Base-by-base conservation (phyloP, 257 asterid species). In the Penstemon eatonii region DNA sequence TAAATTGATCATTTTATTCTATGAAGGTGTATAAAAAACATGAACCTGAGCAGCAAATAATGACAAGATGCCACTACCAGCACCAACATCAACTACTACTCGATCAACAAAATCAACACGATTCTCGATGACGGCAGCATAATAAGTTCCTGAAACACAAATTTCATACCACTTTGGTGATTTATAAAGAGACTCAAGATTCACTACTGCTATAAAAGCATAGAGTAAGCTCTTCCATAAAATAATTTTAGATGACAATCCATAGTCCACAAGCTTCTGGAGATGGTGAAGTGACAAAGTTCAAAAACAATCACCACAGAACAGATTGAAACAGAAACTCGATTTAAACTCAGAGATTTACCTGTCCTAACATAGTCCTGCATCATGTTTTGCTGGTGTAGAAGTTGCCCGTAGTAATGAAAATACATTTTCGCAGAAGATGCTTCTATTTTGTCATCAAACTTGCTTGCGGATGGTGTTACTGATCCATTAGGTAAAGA, bases 351-450 rank as follows among this genome's bases (percentile, higher is more conserved):
- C n/a, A 66, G 80, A 70, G 60, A 76, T 60, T 64, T 75, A 85
- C 99, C 99, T 86, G 99, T 94, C 81, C 99, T 86, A 76, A 94
- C 99, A 73, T 89, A 94, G 83, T 94, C 99, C 86, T 94, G 99
- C 86, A 91, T 53, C 99, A 94, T 94, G 77, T 94, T 94, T 81
- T 94, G 99, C 82, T 94, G 99, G 82, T 94, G 99, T 61, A 94
- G 85, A 60, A 94, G 90, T 71, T 94, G 99, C 42, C 98, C 99
- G 7, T 94, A 94, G 84, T 94, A 94, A 75, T 94, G 99, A 66
- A 94, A 94, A 82, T 94, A 94, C 98, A 94, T 91, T 78, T 91
- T 91, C 71, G 99, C 96, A 72, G 99, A 94, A 68, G 96, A 85
- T 68, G 99, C 76, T 84, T 94, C 99, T 70, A 89, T 91, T 81